phyloP scores from a whole-genome alignment of 2,329 filamentous ascomycete species.

The Trichoderma sp. region DNA sequence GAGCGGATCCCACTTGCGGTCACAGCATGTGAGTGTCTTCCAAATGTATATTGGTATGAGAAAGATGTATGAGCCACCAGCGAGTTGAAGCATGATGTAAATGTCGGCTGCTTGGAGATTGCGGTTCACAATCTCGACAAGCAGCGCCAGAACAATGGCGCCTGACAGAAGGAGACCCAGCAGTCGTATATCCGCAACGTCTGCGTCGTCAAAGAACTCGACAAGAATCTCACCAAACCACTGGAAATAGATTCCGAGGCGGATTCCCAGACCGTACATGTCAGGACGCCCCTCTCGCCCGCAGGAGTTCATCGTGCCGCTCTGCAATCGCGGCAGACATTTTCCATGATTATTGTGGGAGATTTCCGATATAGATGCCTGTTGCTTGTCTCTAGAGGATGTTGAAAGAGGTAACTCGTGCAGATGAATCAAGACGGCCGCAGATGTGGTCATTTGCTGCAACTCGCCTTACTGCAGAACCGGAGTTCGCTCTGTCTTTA shows the following conservation, averaged over 20 bases:
- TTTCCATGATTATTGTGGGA: neutral
- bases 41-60: conserved; percentile 35
- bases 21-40: conserved; percentile 33
- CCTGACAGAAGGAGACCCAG: conserved; percentile 34
- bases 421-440: conserved; percentile 20
- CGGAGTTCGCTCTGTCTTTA: neutral
- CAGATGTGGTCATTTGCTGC: conserved; percentile 8
- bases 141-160: conserved; percentile 28
- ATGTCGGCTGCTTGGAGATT: conserved; percentile 23
- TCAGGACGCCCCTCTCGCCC: conserved; percentile 28
- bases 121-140: conserved; percentile 26
- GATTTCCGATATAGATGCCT: neutral
- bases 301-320: conserved; percentile 27
- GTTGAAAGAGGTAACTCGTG: neutral
- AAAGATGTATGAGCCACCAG: conserved; percentile 35
- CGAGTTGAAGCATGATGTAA: conserved; percentile 17
- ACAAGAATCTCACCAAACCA: conserved; percentile 36
- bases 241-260: conserved; percentile 35
- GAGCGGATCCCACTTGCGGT: conserved; percentile 32
- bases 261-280: conserved; percentile 37
- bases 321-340: neutral
- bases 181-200: conserved; percentile 31
- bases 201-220: conserved; percentile 31
- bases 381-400: no score
- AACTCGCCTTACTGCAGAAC: conserved; percentile 11